These are phyloP conservation scores for Trichoderma gamsii DNA, from an alignment of 495 filamentous ascomycete genomes.

Conservation along the genomic window DNA sequence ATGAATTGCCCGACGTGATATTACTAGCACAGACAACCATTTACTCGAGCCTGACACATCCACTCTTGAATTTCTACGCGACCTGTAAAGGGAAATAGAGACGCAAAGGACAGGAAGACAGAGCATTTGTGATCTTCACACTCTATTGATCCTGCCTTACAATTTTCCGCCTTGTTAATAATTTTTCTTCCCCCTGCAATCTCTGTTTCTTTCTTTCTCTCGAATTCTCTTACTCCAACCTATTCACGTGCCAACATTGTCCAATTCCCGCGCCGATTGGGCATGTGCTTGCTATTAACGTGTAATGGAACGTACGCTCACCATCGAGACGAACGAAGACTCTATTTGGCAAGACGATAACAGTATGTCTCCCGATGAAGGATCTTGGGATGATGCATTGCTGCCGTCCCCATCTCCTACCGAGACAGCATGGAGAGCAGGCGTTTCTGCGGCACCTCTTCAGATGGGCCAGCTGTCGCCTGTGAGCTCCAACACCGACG, in stretches of 20 bases:
- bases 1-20: conserved; percentile 8
- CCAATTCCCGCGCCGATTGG: conserved; percentile 4
- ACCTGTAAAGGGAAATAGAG: background rate
- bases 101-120: background rate
- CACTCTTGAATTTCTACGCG: conserved; percentile 1
- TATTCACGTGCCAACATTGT: conserved; percentile 1
- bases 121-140: background rate
- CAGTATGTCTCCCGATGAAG: conserved; percentile 40
- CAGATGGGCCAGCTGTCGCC: conserved; percentile 44
- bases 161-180: background rate
- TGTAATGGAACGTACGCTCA: conserved; percentile 38
- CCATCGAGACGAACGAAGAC: conserved; percentile 37
- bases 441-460: conserved; percentile 24
- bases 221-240: background rate
- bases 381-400: conserved; percentile 24
- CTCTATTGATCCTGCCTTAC: background rate
- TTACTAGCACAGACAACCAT: background rate
- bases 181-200: background rate
- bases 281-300: conserved; percentile 38
- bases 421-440: background rate
- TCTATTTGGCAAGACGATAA: conserved; percentile 38
- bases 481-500: conserved; percentile 43
- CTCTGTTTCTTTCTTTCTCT: background rate
- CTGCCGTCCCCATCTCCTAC: background rate
- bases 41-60: conserved; percentile 6